Percentiles rank a stretch among this genome's conserved stretches.
These are phyloP conservation scores for Trichoderma guizhouense DNA, from an alignment of 2,329 filamentous ascomycete genomes.

Conservation along the genomic window DNA sequence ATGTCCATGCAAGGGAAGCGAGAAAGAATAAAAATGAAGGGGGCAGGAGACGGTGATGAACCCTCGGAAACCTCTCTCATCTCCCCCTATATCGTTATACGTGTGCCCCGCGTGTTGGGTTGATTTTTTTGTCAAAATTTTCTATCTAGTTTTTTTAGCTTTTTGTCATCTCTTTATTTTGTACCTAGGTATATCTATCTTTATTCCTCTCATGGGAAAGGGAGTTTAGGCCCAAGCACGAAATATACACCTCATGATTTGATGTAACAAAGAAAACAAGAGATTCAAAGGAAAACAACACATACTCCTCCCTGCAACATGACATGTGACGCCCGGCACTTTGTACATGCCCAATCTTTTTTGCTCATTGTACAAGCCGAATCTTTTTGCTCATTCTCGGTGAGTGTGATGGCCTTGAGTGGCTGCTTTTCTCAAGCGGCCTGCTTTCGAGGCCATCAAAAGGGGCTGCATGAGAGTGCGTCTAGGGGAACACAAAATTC, in stretches of 20 bases:
- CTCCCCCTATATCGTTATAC: background rate
- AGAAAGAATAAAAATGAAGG: background rate
- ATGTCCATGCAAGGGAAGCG: background rate
- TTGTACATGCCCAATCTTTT: background rate
- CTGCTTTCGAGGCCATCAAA: background rate
- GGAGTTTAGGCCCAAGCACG: constrained; percentile 8
- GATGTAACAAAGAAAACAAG: background rate
- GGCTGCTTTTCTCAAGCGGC: background rate
- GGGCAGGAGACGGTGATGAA: no score
- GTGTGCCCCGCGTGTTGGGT: background rate
- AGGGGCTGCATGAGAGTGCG: background rate
- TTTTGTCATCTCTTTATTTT: background rate
- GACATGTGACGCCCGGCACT: background rate
- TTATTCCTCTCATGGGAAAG: background rate
- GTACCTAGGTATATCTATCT: constrained; percentile 9
- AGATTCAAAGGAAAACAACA: background rate
- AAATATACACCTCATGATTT: constrained; percentile 10
- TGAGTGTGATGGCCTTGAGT: background rate
- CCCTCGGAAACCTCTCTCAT: no score
- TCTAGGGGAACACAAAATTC: background rate
- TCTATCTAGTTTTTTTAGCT: background rate
- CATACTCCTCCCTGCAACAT: background rate
- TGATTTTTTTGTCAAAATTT: background rate
- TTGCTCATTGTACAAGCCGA: no score
- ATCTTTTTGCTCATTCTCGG: background rate